Conservation (phyloP, 2,329 filamentous ascomycete species). For the Epichloe festucae region DNA sequence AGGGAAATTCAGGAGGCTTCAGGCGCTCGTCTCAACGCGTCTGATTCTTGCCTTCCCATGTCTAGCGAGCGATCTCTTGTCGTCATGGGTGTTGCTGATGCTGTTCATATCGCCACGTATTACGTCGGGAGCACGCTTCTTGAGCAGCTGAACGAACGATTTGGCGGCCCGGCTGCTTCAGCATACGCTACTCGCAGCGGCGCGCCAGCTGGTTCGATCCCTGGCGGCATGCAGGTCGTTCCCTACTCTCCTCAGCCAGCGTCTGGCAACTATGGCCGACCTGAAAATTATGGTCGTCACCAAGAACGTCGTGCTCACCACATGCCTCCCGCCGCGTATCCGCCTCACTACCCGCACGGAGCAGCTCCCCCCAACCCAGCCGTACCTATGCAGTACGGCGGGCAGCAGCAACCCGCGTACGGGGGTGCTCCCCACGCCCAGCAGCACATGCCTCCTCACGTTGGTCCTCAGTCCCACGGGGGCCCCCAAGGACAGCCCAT, state of each 20-base stretch:
- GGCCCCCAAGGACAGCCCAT: constrained; percentile 65
- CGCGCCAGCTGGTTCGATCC: constrained; percentile 82
- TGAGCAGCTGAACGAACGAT: constrained; percentile 93
- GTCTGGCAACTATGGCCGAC: constrained; percentile 82
- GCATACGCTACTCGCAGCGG: constrained; percentile 93
- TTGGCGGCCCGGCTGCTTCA: constrained; percentile 91
- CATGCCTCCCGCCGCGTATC: constrained; percentile 60
- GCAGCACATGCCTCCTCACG: constrained; percentile 53
- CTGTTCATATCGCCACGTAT: constrained; percentile 97
- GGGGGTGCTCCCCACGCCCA: constrained; percentile 69
- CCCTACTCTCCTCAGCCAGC: constrained; percentile 91
- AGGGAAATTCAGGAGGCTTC: constrained; percentile 99
- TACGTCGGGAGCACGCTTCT: constrained; percentile 97
- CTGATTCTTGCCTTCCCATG: constrained; percentile 83
- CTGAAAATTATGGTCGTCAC: constrained; percentile 68
- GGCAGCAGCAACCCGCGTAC: constrained; percentile 61
- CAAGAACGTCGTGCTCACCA: constrained; percentile 62
- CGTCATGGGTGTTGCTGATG: constrained; percentile 93
- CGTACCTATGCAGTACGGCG: constrained; percentile 68
- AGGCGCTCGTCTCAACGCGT: constrained; percentile 90
- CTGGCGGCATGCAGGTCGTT: constrained; percentile 98
- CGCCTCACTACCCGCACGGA: constrained; percentile 56
- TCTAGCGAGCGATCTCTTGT: constrained; percentile 97
- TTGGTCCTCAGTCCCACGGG: constrained; percentile 41
- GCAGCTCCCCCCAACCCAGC: constrained; percentile 47